phyloP scores from a whole-genome alignment of 495 filamentous ascomycete species.

The Peziza echinospora region DNA sequence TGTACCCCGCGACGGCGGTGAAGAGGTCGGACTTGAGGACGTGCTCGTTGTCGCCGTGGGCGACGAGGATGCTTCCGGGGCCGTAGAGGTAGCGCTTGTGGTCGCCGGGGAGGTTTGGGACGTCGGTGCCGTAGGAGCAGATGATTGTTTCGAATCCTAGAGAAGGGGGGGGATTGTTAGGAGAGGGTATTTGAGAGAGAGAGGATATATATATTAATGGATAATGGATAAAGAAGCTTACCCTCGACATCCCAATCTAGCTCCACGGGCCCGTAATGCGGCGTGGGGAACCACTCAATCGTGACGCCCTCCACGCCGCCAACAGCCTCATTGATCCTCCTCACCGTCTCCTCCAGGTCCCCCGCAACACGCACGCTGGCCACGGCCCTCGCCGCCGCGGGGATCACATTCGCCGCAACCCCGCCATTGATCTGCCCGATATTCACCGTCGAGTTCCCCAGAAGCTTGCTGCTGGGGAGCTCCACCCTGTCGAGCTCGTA shows the following conservation, averaged over 20 bases:
- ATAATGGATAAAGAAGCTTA: slow-evolving; percentile 8
- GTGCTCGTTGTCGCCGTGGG: slow-evolving; percentile 69
- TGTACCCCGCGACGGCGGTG: slow-evolving; percentile 48
- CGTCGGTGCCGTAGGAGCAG: slow-evolving; percentile 85
- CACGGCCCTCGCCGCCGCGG: slow-evolving; percentile 42
- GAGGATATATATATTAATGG: background rate
- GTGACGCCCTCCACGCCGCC: slow-evolving; percentile 33
- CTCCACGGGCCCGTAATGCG: slow-evolving; percentile 49
- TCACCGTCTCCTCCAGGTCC: slow-evolving; percentile 32
- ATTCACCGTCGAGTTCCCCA: slow-evolving; percentile 73
- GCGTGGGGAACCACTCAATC: slow-evolving; percentile 29
- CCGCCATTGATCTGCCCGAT: slow-evolving; percentile 59
- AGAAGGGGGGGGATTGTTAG: background rate
- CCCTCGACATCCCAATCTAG: slow-evolving; percentile 60
- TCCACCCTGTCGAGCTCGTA: slow-evolving; percentile 38
- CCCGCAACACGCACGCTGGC: slow-evolving; percentile 55
- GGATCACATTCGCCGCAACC: slow-evolving; percentile 74
- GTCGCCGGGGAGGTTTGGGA: slow-evolving; percentile 48
- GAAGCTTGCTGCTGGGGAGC: slow-evolving; percentile 50
- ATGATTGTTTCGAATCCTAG: slow-evolving; percentile 51
- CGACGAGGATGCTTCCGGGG: slow-evolving; percentile 70
- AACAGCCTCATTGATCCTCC: slow-evolving; percentile 38
- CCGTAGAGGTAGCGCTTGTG: slow-evolving; percentile 77
- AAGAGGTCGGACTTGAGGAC: slow-evolving; percentile 46
- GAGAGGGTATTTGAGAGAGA: too few relatives aligned